Percentiles rank a stretch among this genome's conserved stretches.
These are phyloP conservation scores for Phytopythium montanum DNA, from an alignment of 352 stramenopile genomes.

Conservation along the genomic window DNA sequence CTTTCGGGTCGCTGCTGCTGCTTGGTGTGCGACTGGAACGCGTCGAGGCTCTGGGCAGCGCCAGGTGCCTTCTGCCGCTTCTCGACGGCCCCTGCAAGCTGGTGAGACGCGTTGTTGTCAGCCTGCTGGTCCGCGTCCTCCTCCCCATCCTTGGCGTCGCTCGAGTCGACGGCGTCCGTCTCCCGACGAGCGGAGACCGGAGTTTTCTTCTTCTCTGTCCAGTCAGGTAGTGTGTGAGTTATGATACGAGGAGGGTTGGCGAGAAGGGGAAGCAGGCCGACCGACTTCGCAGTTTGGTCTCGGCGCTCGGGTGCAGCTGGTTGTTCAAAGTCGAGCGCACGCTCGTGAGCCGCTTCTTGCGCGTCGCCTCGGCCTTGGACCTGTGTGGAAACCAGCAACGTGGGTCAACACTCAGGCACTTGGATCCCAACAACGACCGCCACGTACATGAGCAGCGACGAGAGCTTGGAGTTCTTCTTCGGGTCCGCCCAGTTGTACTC, in stretches of 20 bases:
- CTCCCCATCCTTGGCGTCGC: neutral
- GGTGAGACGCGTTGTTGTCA: constrained; percentile 25
- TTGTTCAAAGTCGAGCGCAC: constrained; percentile 79
- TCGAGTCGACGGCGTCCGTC: neutral
- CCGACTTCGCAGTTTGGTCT: constrained; percentile 70
- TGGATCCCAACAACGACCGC: neutral
- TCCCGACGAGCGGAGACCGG: constrained; percentile 21
- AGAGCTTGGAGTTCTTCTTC: constrained; percentile 73
- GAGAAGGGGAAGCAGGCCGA: constrained; percentile 3
- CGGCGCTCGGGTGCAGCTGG: constrained; percentile 54
- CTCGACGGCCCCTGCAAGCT: neutral
- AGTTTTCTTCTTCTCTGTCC: constrained; percentile 36
- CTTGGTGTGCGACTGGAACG: neutral
- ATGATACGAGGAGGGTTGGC: neutral
- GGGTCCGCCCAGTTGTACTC: constrained; percentile 84
- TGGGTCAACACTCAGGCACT: neutral
- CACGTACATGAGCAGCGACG: constrained; percentile 72
- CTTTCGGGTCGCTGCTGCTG: constrained; percentile 4
- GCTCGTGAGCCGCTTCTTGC: constrained; percentile 66
- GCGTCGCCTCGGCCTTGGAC: constrained; percentile 61
- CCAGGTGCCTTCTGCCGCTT: neutral
- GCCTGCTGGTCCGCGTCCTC: constrained; percentile 3
- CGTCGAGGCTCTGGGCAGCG: neutral
- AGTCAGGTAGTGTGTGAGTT: neutral
- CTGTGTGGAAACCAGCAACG: constrained; percentile 14